Evolutionary conservation across 2,329 filamentous ascomycete genomes (phyloP), one percentile per base, ranked within the genome.

Genomic region (Microsporum canis): DNA sequence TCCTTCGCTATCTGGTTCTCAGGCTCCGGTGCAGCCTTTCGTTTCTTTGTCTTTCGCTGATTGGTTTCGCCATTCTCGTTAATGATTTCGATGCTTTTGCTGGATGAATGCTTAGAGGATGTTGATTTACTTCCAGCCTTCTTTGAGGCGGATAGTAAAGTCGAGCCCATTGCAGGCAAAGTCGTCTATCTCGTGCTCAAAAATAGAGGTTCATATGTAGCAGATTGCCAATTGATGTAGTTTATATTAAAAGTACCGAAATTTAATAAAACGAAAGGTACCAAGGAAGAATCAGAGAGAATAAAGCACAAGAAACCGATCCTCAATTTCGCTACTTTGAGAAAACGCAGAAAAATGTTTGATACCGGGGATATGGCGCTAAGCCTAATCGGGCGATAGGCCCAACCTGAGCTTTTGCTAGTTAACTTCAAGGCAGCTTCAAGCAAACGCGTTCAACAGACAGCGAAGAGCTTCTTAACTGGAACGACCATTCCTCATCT

Each of bases 331-430:
- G 10, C 47, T 8, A 29, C 49, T 31, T 33, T 33, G 29, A 53
- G 49, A 51, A 51, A 53, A 53, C 33, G 49, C 29, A 49, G 29
- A 53, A 53, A 53, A 17, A n/a, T 53, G 27, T 53, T 47, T 47
- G 23, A 47, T 47, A 8, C n/a, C 6, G 12, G 29, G 49, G 49
- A 33, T 53, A 14, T 17, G 23, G 49, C 49, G 60, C 62, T 63
- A 63, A 60, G 51, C 62, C 60, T 38, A 60, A 60, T 55, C 59
- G 27, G 61, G 62, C 10, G 51, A 59, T 12, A 29, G 29, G 7
- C n/a, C 43, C 43, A 47, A 17, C 43, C 43, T 29, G 43, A 33
- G 49, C 49, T 53, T 43, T 43, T 53, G 47, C 29, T 53, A 23
- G 17, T 23, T 23, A 23, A n/a, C 49, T 53, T 27, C 49, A 53